Conservation (phyloP, 495 filamentous ascomycete species). For the Polyplosphaeria fusca region DNA sequence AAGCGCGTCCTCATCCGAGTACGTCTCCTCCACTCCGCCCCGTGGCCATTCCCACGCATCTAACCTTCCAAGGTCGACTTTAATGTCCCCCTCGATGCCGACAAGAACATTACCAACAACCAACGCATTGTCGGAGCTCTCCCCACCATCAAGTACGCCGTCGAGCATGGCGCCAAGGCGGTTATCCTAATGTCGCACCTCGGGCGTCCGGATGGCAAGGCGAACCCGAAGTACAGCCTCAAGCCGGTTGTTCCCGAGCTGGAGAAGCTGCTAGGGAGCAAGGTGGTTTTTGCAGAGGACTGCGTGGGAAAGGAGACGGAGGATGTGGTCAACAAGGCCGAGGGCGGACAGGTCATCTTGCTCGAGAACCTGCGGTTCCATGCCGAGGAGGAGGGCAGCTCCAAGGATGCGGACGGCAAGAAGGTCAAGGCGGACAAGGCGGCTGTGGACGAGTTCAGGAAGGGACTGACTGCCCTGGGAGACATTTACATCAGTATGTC, state of each 20-base stretch:
- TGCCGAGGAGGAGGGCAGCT: constrained; percentile 93
- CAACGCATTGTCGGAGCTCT: constrained; percentile 97
- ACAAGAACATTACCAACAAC: constrained; percentile 93
- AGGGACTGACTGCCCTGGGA: constrained; percentile 88
- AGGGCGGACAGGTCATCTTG: constrained; percentile 79
- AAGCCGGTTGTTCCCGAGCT: constrained; percentile 89
- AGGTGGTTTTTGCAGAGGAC: constrained; percentile 84
- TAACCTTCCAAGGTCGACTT: constrained; percentile 74
- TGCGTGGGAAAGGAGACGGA: constrained; percentile 87
- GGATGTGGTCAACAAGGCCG: constrained; percentile 79
- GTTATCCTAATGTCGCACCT: constrained; percentile 99
- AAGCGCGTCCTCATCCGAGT: constrained; percentile 97
- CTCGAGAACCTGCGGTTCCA: constrained; percentile 99
- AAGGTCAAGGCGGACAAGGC: constrained; percentile 97
- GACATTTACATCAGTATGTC: constrained; percentile 93
- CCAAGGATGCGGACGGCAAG: constrained; percentile 86
- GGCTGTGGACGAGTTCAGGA: constrained; percentile 88
- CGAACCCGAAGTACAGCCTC: constrained; percentile 87
- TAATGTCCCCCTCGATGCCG: constrained; percentile 91
- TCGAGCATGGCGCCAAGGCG: constrained; percentile 89
- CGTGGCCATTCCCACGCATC: neutral
- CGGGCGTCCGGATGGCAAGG: constrained; percentile 87
- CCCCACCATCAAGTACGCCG: constrained; percentile 97
- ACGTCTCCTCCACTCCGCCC: constrained; percentile 43
- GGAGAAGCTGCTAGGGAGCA: constrained; percentile 79